Evolutionary conservation across 805 yeast species (phyloP), one percentile per base, ranked within the genome.

Genomic region (Barnettozyma botsteinii): DNA sequence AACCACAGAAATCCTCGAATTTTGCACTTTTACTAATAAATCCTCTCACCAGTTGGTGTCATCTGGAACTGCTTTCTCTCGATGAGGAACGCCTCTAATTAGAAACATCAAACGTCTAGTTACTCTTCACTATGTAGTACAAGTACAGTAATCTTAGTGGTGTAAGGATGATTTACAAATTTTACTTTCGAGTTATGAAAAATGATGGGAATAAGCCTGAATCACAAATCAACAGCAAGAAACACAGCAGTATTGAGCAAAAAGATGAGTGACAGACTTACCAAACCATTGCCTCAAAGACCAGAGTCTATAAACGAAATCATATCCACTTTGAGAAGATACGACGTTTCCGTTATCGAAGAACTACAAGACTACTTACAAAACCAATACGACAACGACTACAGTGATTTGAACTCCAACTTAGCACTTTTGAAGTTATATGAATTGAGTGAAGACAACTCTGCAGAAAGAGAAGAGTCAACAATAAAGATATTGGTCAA

Each of bases 1-100:
- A n/a, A 21, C 23, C 23, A 7, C 23, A 12, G 12, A 12, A 10
- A 18, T 12, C 4, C 14, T 17, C 5, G 5, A 19, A 6, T 3
- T 14, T 11, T 8, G 7, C 12, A 18, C 21, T 5, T n/a, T 34
- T 37, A 49, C 53, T 47, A 49, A 49, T 52, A 33, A 5, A 20
- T 17, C n/a, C n/a, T n/a, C 22, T 4, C 2, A 21, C 11, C 17
- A 15, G 68, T 93, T 6, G 91, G 95, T 22, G 94, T 91, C 15
- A 65, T 91, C 27, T 91, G 98, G 98, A 91, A 93, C 57, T 88
- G 96, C 39, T 89, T 84, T 64, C 65, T 91, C 36, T 87, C 95
- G 0, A 77, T 85, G 73, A 70, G 85, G 53, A 86, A 86, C 51
- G 80, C 86, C 4, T 62, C 70, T 1, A 56, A 55, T 34, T 51